These are phyloP conservation scores for Yamadazyma scolyti DNA, from an alignment of 805 yeast species.

Conservation along the genomic window DNA sequence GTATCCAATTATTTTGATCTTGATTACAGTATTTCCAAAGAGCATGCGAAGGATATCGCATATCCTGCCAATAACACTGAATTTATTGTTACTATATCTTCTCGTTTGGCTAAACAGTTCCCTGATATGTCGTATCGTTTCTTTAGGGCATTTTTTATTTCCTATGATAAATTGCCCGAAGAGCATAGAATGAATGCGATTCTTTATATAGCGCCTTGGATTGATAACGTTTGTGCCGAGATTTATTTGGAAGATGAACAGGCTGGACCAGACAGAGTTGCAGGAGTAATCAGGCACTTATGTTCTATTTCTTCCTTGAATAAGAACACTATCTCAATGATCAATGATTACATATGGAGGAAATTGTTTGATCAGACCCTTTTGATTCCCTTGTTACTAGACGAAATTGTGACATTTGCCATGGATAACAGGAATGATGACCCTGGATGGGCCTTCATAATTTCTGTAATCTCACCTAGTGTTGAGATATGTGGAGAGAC, in stretches of 20 bases:
- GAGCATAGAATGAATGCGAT: slow-evolving; percentile 40
- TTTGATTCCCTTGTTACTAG: slow-evolving; percentile 55
- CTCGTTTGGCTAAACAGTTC: slow-evolving; percentile 49
- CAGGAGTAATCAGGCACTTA: slow-evolving; percentile 58
- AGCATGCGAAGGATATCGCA: slow-evolving; percentile 54
- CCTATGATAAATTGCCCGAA: slow-evolving; percentile 35
- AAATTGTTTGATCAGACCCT: slow-evolving; percentile 59
- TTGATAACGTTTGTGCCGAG: slow-evolving; percentile 56
- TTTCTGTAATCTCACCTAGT: slow-evolving; percentile 68
- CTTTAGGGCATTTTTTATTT: slow-evolving; percentile 46
- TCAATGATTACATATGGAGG: slow-evolving; percentile 66
- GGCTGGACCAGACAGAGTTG: slow-evolving; percentile 57
- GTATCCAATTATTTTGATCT: slow-evolving; percentile 57
- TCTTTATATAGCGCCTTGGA: slow-evolving; percentile 69
- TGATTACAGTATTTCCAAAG: slow-evolving; percentile 54
- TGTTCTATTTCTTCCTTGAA: slow-evolving; percentile 55
- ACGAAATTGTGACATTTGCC: slow-evolving; percentile 71
- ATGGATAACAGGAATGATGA: slow-evolving; percentile 77
- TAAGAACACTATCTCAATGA: slow-evolving; percentile 45
- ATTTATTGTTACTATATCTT: slow-evolving; percentile 55
- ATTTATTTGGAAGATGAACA: slow-evolving; percentile 54
- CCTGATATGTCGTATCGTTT: slow-evolving; percentile 64
- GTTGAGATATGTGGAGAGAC: slow-evolving; percentile 69
- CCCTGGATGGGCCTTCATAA: slow-evolving; percentile 59
- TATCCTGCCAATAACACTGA: slow-evolving; percentile 67